A percentile compares a stretch with the other conserved stretches of the same genome.
phyloP scores from a whole-genome alignment of 1,284 basidiomycete species.

The Apiotrichum gamsii region DNA sequence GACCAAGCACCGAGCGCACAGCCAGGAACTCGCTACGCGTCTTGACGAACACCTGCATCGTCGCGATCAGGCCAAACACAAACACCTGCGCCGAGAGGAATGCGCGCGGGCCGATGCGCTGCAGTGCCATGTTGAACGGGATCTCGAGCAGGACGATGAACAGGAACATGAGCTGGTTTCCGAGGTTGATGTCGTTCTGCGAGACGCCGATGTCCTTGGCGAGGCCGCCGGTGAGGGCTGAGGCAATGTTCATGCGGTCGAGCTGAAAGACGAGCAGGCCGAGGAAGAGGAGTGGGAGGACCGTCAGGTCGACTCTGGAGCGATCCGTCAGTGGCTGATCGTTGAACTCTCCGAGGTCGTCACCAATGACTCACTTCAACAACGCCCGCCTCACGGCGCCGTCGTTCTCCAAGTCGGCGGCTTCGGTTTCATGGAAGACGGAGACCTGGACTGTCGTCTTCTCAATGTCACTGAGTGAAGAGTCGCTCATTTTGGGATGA shows the following conservation, averaged over 20 bases:
- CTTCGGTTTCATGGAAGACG: too few species aligned
- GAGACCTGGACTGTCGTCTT: too few species aligned
- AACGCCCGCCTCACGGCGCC: too few species aligned
- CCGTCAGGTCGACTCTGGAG: slow-evolving; percentile 21
- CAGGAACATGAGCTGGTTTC: slow-evolving; percentile 29
- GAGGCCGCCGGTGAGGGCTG: slow-evolving; percentile 16
- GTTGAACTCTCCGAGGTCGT: too few species aligned
- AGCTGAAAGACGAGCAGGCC: slow-evolving; percentile 38
- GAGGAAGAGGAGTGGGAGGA: slow-evolving; percentile 28
- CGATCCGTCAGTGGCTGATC: too few species aligned
- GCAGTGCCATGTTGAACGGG: slow-evolving; percentile 27
- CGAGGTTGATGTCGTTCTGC: slow-evolving; percentile 36
- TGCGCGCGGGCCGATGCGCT: slow-evolving; percentile 18
- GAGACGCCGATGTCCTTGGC: slow-evolving; percentile 25
- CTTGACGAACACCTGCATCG: neutral
- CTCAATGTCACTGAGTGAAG: too few species aligned
- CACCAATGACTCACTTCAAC: too few species aligned
- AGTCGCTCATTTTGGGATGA: too few species aligned
- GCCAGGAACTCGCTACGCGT: neutral
- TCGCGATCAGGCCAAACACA: slow-evolving; percentile 9
- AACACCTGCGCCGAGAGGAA: slow-evolving; percentile 29
- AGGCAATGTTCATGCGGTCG: slow-evolving; percentile 25
- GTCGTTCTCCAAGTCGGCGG: too few species aligned
- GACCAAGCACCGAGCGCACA: slow-evolving; percentile 42
- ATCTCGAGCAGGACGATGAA: slow-evolving; percentile 40